Evolutionary conservation across 208 protist species (phyloP), one percentile per base, ranked within the genome.

Genomic region (Crithidia expoeki): DNA sequence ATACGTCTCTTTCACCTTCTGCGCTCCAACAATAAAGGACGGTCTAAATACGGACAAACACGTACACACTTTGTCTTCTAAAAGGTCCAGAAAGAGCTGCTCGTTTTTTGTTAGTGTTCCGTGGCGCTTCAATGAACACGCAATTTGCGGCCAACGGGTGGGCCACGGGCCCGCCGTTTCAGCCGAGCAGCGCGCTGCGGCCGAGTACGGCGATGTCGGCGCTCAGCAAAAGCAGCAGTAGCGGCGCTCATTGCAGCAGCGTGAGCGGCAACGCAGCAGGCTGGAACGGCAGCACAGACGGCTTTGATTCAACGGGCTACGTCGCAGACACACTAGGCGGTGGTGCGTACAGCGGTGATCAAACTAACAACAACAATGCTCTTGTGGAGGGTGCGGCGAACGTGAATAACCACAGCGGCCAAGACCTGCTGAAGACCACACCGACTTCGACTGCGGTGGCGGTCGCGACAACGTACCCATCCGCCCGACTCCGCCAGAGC

Each of bases 161-260:
- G 72, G 63, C 42, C 44, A 38, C 33, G 14, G 51, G 32, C 34
- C 34, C 62, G 3, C 72, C 63, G 5, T 76, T 59, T 44, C 33
- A 28, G 30, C 47, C 56, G 27, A 30, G 19, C 56, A 50, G 34
- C 17, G 44, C 19, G 33, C 49, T 52, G 7, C 33, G 33, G 27
- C n/a, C 34, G 7, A 44, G 57, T 34, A 63, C n/a, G 17, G 23
- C 44, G 16, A 50, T 33, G 61, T 49, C 51, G 25, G 60, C 60
- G 0, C 2, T 66, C 32, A 66, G 60, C 60, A 66, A 66, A 66
- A 46, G 60, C 60, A 66, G 46, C 60, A 44, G 27, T 44, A 55
- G 46, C 42, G 40, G 19, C 21, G 58, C 17, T 17, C 58, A 64
- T 17, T 42, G 58, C 58, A 52, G 30, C 58, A 64, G 58, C 42